Evolutionary conservation across 805 yeast species (phyloP).

Genomic region (Lipomyces sp.): DNA sequence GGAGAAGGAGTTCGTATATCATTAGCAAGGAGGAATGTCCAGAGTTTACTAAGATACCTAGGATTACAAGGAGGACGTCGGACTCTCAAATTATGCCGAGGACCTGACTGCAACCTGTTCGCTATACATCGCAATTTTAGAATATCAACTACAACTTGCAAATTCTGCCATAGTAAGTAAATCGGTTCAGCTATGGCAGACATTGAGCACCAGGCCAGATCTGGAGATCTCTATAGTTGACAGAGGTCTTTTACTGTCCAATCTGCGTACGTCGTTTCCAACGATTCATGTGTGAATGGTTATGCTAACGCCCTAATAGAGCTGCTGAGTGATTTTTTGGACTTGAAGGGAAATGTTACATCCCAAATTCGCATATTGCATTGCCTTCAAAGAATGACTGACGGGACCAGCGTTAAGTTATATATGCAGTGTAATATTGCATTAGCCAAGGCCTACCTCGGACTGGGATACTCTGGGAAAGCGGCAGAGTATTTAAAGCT

Average conservation of each 20-base stretch:
- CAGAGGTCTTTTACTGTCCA: slow-evolving; percentile 6
- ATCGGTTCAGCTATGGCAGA: slow-evolving; percentile 15
- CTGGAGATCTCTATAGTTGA: slow-evolving; percentile 14
- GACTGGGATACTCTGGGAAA: slow-evolving; percentile 23
- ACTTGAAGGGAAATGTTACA: slow-evolving; percentile 9
- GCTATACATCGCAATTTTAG: slow-evolving; percentile 16
- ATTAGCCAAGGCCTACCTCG: slow-evolving; percentile 9
- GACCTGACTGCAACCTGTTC: slow-evolving; percentile 22
- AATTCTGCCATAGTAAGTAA: slow-evolving; percentile 2
- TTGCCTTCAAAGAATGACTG: slow-evolving; percentile 14
- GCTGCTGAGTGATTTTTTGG: slow-evolving; percentile 17
- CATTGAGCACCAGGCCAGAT: not conserved
- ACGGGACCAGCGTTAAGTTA: slow-evolving; percentile 2
- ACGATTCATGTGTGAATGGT: not conserved
- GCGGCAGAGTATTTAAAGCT: slow-evolving; percentile 11
- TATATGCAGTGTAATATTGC: not conserved
- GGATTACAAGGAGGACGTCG: slow-evolving; percentile 12
- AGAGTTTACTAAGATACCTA: not conserved
- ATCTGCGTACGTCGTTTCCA: slow-evolving; percentile 7
- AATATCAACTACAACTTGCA: slow-evolving; percentile 7
- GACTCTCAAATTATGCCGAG: slow-evolving; percentile 5
- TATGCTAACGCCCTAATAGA: slow-evolving; percentile 10
- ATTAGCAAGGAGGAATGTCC: not conserved
- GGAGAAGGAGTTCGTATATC: not conserved
- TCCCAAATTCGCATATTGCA: slow-evolving; percentile 11